Base-by-base conservation (phyloP, 2,329 filamentous ascomycete genomes). In the Clarireedia paspali region DNA sequence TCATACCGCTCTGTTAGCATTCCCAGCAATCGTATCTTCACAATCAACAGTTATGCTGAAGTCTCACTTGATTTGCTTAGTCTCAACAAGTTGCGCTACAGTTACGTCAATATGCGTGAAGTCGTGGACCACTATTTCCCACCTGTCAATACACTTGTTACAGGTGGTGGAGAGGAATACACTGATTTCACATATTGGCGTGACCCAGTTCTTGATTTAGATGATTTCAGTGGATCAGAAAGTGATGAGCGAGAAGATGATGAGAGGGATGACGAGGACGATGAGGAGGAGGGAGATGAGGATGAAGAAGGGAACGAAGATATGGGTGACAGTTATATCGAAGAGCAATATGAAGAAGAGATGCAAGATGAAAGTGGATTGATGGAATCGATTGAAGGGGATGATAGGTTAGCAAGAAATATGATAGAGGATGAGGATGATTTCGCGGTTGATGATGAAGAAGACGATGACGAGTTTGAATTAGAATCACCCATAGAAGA, bases 121-220 rank as follows among this genome's bases (percentile, higher is more conserved):
- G 86, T 99, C 57, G 89, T 99, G 6, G 94, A 99, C 69, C 94
- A 99, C 71, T 97, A 96, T 75, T 99, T 99, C 71, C 94, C 94
- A 6, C 90, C 95, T 1, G 86, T 95, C 12, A 89, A 86, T 60
- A 85, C 91, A 26, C 78, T 99, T 30, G 85, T 96, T 17, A 90
- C 88, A 65, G 88, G 88, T 46, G 92, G 91, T 20, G 92, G 91
- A 12, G 94, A 97, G 70, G 88, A 95, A 56, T 99, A 89, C 67
- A 99, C 94, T 0, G 94, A 99, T 70, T 99, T 99, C 72, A 92
- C 85, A 56, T 99, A 95, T 73, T 99, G 94, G 94, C 81, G 95
- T 60, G 88, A 95, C 60, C 79, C 80, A 48, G 89, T 91, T 2
- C 78, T 92, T 15, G 90, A 95, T 50, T 73, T 96, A 26, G 88